phyloP scores from a whole-genome alignment of 352 stramenopile genomes.

The Globisporangium uncinulatum region DNA sequence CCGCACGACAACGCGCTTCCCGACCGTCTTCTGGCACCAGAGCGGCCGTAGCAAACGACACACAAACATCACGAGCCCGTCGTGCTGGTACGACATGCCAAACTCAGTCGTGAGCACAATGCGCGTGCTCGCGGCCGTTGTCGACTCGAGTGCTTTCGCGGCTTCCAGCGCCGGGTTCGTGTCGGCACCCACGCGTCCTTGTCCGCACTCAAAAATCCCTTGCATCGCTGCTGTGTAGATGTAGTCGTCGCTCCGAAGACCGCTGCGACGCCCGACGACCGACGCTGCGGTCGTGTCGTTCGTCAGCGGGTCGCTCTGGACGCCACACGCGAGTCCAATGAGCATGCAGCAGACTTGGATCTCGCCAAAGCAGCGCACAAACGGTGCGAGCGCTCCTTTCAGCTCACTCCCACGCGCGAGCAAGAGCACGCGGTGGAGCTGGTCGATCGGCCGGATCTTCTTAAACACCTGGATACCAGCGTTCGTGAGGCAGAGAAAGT shows the following conservation, averaged over 20 bases:
- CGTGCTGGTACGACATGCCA: conserved; percentile 84
- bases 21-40: conserved; percentile 61
- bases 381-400: conserved; percentile 57
- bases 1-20: conserved; percentile 29
- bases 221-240: conserved; percentile 75
- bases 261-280: conserved; percentile 30
- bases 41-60: conserved; percentile 72
- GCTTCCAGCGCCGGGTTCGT: conserved; percentile 31
- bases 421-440: conserved; percentile 74
- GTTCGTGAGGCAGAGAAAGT: conserved; percentile 85
- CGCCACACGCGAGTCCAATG: conserved; percentile 79
- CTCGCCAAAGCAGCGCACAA: conserved; percentile 79
- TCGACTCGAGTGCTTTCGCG: conserved; percentile 17
- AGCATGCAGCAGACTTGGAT: conserved; percentile 88
- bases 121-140: conserved; percentile 34
- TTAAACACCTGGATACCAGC: conserved; percentile 86
- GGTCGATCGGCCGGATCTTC: conserved; percentile 86
- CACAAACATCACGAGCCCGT: conserved; percentile 78
- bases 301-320: conserved; percentile 70
- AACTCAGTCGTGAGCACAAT: conserved; percentile 86
- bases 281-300: conserved; percentile 50
- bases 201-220: conserved; percentile 80
- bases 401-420: conserved; percentile 62
- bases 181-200: conserved; percentile 20
- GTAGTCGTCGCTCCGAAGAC: conserved; percentile 73